phyloP scores from a whole-genome alignment of 2,329 filamentous ascomycete species.

The Chlorencoelia australis region DNA sequence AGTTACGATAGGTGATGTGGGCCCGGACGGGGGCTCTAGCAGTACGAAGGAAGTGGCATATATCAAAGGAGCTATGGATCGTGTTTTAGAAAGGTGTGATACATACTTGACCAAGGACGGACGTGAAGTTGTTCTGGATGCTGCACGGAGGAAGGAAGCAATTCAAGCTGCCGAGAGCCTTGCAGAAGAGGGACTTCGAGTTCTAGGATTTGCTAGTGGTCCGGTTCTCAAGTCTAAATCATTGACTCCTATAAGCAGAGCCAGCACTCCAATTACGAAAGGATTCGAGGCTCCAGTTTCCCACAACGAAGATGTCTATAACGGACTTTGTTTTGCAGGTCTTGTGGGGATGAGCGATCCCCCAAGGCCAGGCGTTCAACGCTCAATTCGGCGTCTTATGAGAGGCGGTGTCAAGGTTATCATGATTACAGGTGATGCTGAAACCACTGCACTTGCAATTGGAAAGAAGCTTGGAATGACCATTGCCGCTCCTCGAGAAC shows the following conservation, averaged over 20 bases:
- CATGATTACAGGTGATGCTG: slow-evolving; percentile 97
- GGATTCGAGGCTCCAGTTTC: slow-evolving; percentile 19
- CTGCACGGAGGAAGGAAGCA: slow-evolving; percentile 62
- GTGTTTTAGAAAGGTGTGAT: slow-evolving; percentile 76
- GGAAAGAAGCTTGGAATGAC: slow-evolving; percentile 93
- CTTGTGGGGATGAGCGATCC: slow-evolving; percentile 97
- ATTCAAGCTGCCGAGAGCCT: slow-evolving; percentile 72
- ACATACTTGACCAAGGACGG: slow-evolving; percentile 83
- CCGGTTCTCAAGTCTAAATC: slow-evolving; percentile 43
- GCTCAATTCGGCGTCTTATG: slow-evolving; percentile 82
- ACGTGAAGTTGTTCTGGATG: slow-evolving; percentile 75
- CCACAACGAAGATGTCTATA: slow-evolving; percentile 66
- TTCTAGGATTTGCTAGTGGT: slow-evolving; percentile 89
- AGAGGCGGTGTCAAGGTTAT: slow-evolving; percentile 92
- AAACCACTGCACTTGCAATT: slow-evolving; percentile 89
- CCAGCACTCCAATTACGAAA: slow-evolving; percentile 38
- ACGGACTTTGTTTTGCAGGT: slow-evolving; percentile 78
- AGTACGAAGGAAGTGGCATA: slow-evolving; percentile 66
- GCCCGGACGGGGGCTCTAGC: slow-evolving; percentile 23
- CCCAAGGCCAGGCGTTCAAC: slow-evolving; percentile 79
- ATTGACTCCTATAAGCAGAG: slow-evolving; percentile 30
- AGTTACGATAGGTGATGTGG: slow-evolving; percentile 58
- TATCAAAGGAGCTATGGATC: slow-evolving; percentile 90
- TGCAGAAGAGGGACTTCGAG: slow-evolving; percentile 80
- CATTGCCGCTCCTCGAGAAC: slow-evolving; percentile 46